Conservation (phyloP, 108 stramenopile species). For the Cyclostephanos invisitatus region DNA sequence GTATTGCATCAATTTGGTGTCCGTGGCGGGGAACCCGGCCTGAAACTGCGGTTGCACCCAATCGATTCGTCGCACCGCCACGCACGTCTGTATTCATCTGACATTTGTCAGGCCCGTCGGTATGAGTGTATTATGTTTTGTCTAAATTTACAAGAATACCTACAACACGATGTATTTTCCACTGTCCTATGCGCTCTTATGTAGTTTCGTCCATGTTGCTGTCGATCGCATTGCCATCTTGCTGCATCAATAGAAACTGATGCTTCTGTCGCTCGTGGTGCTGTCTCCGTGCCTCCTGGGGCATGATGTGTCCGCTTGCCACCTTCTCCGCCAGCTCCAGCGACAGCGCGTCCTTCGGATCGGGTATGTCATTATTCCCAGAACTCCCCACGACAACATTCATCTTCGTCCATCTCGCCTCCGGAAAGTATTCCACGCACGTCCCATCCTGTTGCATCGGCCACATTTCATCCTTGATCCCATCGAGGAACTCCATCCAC, state of each 20-base stretch:
- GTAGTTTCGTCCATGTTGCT: too few relatives aligned
- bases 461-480: constrained; percentile 24
- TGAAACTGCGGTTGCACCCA: too few relatives aligned
- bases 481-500: constrained; percentile 35
- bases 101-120: background rate
- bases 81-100: too few relatives aligned
- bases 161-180: too few relatives aligned
- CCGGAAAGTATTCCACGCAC: constrained; percentile 7
- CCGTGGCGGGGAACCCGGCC: constrained; percentile 74
- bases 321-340: constrained; percentile 47
- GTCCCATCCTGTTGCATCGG: constrained; percentile 7
- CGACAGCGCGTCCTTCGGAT: constrained; percentile 35
- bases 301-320: constrained; percentile 34
- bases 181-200: too few relatives aligned
- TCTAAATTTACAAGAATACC: too few relatives aligned
- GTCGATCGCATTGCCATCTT: too few relatives aligned
- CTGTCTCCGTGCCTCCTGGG: constrained; percentile 32
- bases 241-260: background rate
- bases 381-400: background rate
- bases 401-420: too few relatives aligned
- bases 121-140: background rate
- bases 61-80: background rate
- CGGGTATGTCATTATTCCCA: constrained; percentile 5
- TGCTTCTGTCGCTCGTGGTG: constrained; percentile 3
- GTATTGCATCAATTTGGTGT: constrained; percentile 93